These are phyloP conservation scores for Asterella californica DNA, from an alignment of 225 moss, liverwort and hornwort genomes.

Conservation along the genomic window DNA sequence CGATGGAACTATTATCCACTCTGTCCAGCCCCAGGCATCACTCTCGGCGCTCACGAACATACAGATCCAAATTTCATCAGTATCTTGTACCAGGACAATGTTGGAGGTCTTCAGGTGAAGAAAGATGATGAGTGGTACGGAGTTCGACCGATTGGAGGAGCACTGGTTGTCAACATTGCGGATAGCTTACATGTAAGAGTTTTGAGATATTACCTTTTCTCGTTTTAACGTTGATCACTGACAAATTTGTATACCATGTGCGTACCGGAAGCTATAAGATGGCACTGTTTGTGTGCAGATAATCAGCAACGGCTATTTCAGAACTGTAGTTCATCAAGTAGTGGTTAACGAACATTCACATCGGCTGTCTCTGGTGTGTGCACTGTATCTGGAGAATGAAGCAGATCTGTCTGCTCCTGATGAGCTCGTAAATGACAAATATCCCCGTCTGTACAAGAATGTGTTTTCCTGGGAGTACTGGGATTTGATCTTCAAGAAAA, in stretches of 20 bases:
- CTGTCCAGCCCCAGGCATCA: constrained; percentile 21
- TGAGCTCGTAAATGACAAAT: constrained; percentile 14
- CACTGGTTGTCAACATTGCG: constrained; percentile 26
- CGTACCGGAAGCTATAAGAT: neutral
- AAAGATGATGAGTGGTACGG: constrained; percentile 27
- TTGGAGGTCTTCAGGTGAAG: constrained; percentile 33
- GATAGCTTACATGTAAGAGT: constrained; percentile 28
- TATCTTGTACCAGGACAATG: constrained; percentile 17
- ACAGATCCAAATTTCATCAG: constrained; percentile 26
- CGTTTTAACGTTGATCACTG: neutral
- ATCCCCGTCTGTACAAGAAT: constrained; percentile 23
- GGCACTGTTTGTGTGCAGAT: constrained; percentile 21
- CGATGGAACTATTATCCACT: constrained; percentile 34
- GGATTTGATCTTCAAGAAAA: neutral
- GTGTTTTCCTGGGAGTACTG: constrained; percentile 5
- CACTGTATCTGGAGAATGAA: neutral
- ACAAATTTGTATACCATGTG: neutral
- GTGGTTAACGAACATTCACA: constrained; percentile 5
- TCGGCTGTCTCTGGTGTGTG: constrained; percentile 14
- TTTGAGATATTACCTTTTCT: neutral
- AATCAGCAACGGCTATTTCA: constrained; percentile 17
- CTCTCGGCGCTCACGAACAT: constrained; percentile 25
- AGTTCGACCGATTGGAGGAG: constrained; percentile 26
- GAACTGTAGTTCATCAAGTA: constrained; percentile 8
- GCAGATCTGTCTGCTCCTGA: constrained; percentile 26